These are phyloP conservation scores for Haematococcus sp. DNA, from an alignment of 139 green algal species.

Conservation along the genomic window DNA sequence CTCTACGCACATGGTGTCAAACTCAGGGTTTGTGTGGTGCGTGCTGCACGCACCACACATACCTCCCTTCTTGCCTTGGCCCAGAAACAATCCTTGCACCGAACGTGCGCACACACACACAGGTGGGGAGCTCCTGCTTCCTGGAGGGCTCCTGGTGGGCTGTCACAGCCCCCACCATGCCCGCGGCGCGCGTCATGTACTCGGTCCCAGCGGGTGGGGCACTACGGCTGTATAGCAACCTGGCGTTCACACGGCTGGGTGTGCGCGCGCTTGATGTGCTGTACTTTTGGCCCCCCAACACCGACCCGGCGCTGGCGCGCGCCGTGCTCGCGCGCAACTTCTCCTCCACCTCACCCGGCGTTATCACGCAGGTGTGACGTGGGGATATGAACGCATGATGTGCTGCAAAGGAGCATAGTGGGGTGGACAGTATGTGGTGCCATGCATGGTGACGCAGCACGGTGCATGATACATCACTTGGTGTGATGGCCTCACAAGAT, in stretches of 20 bases:
- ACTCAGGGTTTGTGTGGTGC: too few species aligned
- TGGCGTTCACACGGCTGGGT: conserved; percentile 16
- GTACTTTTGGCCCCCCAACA: conserved; percentile 53
- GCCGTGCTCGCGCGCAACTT: conserved; percentile 50
- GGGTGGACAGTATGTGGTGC: too few species aligned
- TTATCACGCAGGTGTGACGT: conserved; percentile 25
- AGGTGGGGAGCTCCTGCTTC: conserved; percentile 34
- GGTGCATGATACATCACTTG: too few species aligned
- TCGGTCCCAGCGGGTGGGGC: conserved; percentile 21
- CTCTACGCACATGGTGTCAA: too few species aligned
- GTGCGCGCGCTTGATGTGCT: conserved; percentile 22
- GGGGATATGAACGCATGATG: too few species aligned
- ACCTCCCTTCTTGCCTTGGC: too few species aligned
- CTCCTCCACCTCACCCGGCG: conserved; percentile 36
- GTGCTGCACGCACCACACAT: too few species aligned
- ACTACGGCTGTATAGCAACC: conserved; percentile 19
- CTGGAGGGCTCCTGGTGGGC: conserved; percentile 41
- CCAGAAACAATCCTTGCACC: too few species aligned
- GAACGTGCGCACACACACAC: too few species aligned
- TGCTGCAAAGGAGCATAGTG: too few species aligned
- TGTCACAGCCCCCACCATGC: conserved; percentile 16
- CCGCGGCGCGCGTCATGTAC: conserved; percentile 22
- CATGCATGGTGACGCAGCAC: too few species aligned
- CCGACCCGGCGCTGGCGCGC: conserved; percentile 28
- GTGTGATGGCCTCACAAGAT: too few species aligned